Evolutionary conservation across 2,329 filamentous ascomycete genomes (phyloP).

Genomic region (Apiospora malaysiana): DNA sequence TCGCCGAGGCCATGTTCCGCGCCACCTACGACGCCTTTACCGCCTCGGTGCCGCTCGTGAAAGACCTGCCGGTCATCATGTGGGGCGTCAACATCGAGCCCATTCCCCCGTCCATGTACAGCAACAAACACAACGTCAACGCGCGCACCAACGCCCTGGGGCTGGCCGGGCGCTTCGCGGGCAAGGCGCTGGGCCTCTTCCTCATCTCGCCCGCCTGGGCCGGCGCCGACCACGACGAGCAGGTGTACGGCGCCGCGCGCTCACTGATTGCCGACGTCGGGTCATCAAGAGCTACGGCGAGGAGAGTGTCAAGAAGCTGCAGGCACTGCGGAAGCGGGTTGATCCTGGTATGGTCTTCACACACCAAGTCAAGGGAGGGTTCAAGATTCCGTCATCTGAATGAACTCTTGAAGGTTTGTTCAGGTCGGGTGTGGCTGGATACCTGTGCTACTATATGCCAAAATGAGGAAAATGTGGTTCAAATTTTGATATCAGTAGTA

Average conservation of each 20-base stretch:
- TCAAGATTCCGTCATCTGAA: constrained; percentile 25
- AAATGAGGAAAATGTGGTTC: no score
- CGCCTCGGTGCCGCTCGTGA: constrained; percentile 16
- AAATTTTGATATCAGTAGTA: no score
- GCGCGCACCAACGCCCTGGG: neutral
- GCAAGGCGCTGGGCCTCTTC: neutral
- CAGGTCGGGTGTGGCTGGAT: no score
- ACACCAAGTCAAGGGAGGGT: constrained; percentile 27
- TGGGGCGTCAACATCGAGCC: neutral
- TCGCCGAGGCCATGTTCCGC: constrained; percentile 26
- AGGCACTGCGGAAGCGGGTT: constrained; percentile 23
- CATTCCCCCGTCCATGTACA: neutral
- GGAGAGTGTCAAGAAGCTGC: constrained; percentile 24
- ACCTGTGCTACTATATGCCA: no score
- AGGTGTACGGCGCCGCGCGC: neutral
- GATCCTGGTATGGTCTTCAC: constrained; percentile 30
- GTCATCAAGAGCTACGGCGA: constrained; percentile 30
- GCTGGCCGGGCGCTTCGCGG: neutral
- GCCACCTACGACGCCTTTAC: constrained; percentile 26
- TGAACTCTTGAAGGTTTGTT: neutral
- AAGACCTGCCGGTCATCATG: neutral
- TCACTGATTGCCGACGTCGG: neutral
- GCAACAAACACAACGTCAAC: neutral
- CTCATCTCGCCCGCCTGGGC: neutral
- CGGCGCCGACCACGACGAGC: neutral